A percentile compares a stretch with the other conserved stretches of the same genome.
Evolutionary conservation across 129 eudicot genomes (phyloP).

Genomic region (Tanacetum coccineum): DNA sequence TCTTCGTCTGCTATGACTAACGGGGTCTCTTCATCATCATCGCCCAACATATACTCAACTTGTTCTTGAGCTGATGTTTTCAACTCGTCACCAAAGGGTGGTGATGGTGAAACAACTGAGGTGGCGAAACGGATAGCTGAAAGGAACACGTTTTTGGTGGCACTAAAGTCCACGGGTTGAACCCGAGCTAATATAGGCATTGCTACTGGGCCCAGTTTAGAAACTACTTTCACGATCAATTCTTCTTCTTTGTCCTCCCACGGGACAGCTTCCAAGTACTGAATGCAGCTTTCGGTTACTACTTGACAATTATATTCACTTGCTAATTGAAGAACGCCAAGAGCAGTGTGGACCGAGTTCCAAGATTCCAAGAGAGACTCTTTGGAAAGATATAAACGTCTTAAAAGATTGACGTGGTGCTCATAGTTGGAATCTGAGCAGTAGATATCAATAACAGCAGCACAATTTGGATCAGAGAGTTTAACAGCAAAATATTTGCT

Average conservation of each 20-base stretch:
- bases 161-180: slow-evolving; percentile 44
- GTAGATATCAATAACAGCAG: slow-evolving; percentile 42
- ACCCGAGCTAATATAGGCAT: slow-evolving; percentile 72
- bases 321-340: slow-evolving; percentile 68
- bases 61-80: slow-evolving; percentile 90
- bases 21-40: slow-evolving; percentile 64
- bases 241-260: slow-evolving; percentile 92
- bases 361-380: slow-evolving; percentile 54
- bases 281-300: slow-evolving; percentile 48
- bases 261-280: slow-evolving; percentile 78
- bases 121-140: slow-evolving; percentile 87
- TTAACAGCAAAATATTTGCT: slow-evolving; percentile 59
- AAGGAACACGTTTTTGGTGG: slow-evolving; percentile 63
- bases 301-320: slow-evolving; percentile 43
- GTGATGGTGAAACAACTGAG: slow-evolving; percentile 41
- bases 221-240: slow-evolving; percentile 45
- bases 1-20: slow-evolving; percentile 60
- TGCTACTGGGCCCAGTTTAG: slow-evolving; percentile 60
- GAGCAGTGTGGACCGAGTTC: slow-evolving; percentile 56
- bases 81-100: slow-evolving; percentile 69
- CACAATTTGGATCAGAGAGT: slow-evolving; percentile 31
- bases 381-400: slow-evolving; percentile 42
- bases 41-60: slow-evolving; percentile 84
- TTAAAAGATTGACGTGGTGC: slow-evolving; percentile 54
- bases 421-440: slow-evolving; percentile 59